Percentiles rank a stretch among this genome's conserved stretches.
These are phyloP conservation scores for Globisporangium cystogenes DNA, from an alignment of 352 stramenopile species.

Conservation along the genomic window DNA sequence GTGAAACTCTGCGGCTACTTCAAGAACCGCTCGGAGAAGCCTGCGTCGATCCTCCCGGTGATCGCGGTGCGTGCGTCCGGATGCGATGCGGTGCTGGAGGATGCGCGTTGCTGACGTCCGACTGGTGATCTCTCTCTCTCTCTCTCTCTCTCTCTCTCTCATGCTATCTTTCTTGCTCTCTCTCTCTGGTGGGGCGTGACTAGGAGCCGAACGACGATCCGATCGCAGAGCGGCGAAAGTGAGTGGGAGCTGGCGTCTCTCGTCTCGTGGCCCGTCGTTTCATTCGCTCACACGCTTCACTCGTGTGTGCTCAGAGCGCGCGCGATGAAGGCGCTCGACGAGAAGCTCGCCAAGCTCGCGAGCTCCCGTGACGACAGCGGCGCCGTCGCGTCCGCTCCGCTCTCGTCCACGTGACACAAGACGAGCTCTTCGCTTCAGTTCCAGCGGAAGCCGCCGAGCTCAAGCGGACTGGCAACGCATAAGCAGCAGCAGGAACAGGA, in stretches of 20 bases:
- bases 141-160: no score
- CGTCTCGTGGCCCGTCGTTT: background rate
- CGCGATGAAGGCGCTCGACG: slow-evolving; percentile 85
- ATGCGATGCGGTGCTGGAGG: background rate
- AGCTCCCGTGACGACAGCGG: slow-evolving; percentile 17
- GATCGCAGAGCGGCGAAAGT: slow-evolving; percentile 87
- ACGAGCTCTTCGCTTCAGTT: background rate
- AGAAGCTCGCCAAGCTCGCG: slow-evolving; percentile 83
- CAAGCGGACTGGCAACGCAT: no score
- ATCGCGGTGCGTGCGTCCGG: slow-evolving; percentile 30
- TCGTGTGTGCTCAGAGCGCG: slow-evolving; percentile 37
- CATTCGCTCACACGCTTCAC: background rate
- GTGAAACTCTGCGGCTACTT: slow-evolving; percentile 82
- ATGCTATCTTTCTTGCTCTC: no score
- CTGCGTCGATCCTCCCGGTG: slow-evolving; percentile 54
- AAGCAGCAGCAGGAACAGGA: background rate
- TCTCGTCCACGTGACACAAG: background rate
- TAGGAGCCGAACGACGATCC: slow-evolving; percentile 63
- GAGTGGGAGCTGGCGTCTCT: slow-evolving; percentile 10
- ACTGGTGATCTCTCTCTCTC: no score
- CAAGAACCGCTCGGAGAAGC: slow-evolving; percentile 63
- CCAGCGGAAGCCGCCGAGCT: no score
- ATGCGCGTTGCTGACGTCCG: background rate
- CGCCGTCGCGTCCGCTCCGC: background rate
- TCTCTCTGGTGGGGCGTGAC: no score